Evolutionary conservation across 345 rosid species (phyloP), one percentile per base, ranked within the genome.

Genomic region (Aquilaria malaccensis): DNA sequence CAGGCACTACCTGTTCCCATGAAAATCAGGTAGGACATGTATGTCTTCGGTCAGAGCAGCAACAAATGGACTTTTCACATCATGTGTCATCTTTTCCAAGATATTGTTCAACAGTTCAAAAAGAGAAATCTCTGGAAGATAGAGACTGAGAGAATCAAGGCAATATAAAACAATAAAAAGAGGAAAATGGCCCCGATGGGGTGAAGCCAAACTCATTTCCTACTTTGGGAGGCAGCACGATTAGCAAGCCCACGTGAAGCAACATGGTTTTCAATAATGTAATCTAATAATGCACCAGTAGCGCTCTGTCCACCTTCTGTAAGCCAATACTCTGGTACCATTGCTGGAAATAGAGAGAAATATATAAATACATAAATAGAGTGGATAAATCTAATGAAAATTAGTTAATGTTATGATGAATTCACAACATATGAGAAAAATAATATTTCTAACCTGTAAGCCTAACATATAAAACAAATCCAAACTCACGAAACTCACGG

Each of bases 221-320:
- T 81, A 93, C 98, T 79, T 66, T 81, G 86, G 62, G 96, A 84
- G 68, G 96, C 97, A 72, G 97, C 96, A 43, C 80, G 89, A 67
- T 86, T 90, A 50, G 99, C 96, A 79, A 94, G 96, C 50, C 69
- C 77, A 52, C 85, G 82, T 71, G 96, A 90, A 78, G 96, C 99
- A 71, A 74, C 85, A 69, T 94, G 97, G 50, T 77, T 94, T 75
- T 94, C 95, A 63, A 94, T 76, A 7, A 94, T 66, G 73, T 86
- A 73, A 77, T 94, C 99, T 55, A 94, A 67, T 72, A 90, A 77
- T 65, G 99, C 96, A 58, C 99, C 99, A 29, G 99, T 94, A 52
- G 97, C 97, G 85, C 97, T 90, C 76, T 94, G 99, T 66, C 96
- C 99, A 55, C 97, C 97, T 75, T 90, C 99, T 56, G 96, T 90